Evolutionary conservation across 148 eudicot species (phyloP), one percentile per base, ranked within the genome.

Genomic region (Fagopyrum tataricum): DNA sequence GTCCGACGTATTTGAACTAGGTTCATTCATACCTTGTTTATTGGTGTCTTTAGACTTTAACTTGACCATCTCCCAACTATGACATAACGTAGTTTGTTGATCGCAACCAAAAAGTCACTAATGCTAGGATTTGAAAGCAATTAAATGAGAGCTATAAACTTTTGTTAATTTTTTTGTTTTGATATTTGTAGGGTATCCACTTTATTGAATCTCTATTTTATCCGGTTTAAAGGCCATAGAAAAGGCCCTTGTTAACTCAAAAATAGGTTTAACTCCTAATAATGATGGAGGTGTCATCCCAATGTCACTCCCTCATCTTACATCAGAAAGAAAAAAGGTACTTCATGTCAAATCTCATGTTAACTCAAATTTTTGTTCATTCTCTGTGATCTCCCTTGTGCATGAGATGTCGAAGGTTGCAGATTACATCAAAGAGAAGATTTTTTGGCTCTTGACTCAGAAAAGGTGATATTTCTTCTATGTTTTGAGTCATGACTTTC

Each of bases 261-360:
- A 85, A 73, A 83, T 95, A 83, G 99, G 92, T 76, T 7, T 92
- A 78, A 88, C 87, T 77, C 97, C 97, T 69, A 95, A 74, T 77
- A 95, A 95, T 81, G 99, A 95, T 71, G 99, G 99, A 72, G 97
- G 90, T 31, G 91, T 88, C 73, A 95, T 95, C 61, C 87, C 97
- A 73, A 80, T 92, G 78, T 76, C 96, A 72, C 49, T 95, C 43
- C 99, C 99, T 62, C 96, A 87, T 53, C 80, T 95, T 76, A 95
- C 99, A 62, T 79, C 97, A 46, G 99, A 95, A 7, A 86, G 99
- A 76, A 88, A 96, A 79, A 95, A 92, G 99, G 98, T 91, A 87
- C 17, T 69, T 10, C 40, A 6, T 37, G 69, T 76, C 51, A n/a
- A 31, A 7, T 56, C 39, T 59, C 31, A 15, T 59, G 40, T 59